These are phyloP conservation scores for Penicillium brasilianum DNA, from an alignment of 2,329 filamentous ascomycete genomes.

Conservation along the genomic window DNA sequence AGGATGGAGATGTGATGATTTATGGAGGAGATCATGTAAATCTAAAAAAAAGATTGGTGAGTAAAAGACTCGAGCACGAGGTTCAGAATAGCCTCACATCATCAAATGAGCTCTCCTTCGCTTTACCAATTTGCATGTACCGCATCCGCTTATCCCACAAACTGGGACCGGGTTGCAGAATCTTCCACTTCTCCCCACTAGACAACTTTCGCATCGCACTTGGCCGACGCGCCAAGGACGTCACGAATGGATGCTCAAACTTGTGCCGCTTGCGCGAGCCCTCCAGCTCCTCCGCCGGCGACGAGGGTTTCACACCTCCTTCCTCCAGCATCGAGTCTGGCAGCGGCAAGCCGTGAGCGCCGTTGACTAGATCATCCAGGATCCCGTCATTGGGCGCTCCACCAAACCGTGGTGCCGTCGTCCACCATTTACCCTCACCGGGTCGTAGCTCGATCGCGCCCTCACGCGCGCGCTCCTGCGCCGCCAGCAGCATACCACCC, in stretches of 20 bases:
- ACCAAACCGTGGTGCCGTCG: conserved; percentile 61
- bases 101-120: conserved; percentile 53
- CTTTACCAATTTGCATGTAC: conserved; percentile 63
- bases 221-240: conserved; percentile 37
- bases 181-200: conserved; percentile 59
- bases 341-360: conserved; percentile 35
- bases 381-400: conserved; percentile 51
- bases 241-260: conserved; percentile 40
- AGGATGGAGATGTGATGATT: conserved; percentile 67
- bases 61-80: neutral
- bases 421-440: conserved; percentile 66
- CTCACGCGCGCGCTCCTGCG: conserved; percentile 65
- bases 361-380: conserved; percentile 39
- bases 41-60: conserved; percentile 43
- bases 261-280: conserved; percentile 47
- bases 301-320: conserved; percentile 26
- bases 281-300: conserved; percentile 32
- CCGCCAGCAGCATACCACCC: conserved; percentile 61
- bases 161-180: conserved; percentile 55
- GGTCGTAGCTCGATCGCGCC: conserved; percentile 56
- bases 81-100: conserved; percentile 52
- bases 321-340: conserved; percentile 36
- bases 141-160: conserved; percentile 62
- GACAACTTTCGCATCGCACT: conserved; percentile 49
- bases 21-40: conserved; percentile 66